Percentiles rank a stretch among this genome's conserved stretches.
These are phyloP conservation scores for Combretum micranthum DNA, from an alignment of 345 rosid species.

Conservation along the genomic window DNA sequence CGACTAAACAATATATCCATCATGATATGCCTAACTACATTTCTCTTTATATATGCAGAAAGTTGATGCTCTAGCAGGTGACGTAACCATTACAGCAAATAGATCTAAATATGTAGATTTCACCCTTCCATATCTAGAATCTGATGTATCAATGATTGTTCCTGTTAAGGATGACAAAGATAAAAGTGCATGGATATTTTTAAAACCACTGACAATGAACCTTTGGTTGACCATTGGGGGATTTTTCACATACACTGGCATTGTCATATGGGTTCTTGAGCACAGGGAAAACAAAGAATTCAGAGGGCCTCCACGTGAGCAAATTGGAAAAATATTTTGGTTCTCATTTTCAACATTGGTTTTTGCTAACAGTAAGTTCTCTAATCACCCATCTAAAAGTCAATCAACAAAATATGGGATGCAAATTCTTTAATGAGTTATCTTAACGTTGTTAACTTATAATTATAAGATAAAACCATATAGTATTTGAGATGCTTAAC, in stretches of 20 bases:
- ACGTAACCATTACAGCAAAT: conserved; percentile 14
- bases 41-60: conserved; percentile 3
- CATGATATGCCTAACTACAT: too few species aligned
- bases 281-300: conserved; percentile 21
- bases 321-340: conserved; percentile 20
- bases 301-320: conserved; percentile 11
- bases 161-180: conserved; percentile 1
- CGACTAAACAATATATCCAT: too few species aligned
- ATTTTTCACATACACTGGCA: conserved; percentile 18
- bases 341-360: conserved; percentile 31
- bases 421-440: too few species aligned
- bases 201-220: conserved; percentile 29
- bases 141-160: conserved; percentile 28
- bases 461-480: too few species aligned
- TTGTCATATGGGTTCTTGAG: conserved; percentile 28
- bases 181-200: too few species aligned
- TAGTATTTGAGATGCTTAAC: too few species aligned
- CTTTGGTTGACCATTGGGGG: conserved; percentile 27
- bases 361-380: conserved; percentile 27
- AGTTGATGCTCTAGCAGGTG: conserved; percentile 21
- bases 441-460: too few species aligned
- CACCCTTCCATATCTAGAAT: conserved; percentile 31
- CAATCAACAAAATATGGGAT: too few species aligned
- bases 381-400: background rate
- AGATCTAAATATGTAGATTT: conserved; percentile 23